These are phyloP conservation scores for Rhizopus stolonifer DNA, from an alignment of 371 early-diverging fungal species.

Conservation along the genomic window DNA sequence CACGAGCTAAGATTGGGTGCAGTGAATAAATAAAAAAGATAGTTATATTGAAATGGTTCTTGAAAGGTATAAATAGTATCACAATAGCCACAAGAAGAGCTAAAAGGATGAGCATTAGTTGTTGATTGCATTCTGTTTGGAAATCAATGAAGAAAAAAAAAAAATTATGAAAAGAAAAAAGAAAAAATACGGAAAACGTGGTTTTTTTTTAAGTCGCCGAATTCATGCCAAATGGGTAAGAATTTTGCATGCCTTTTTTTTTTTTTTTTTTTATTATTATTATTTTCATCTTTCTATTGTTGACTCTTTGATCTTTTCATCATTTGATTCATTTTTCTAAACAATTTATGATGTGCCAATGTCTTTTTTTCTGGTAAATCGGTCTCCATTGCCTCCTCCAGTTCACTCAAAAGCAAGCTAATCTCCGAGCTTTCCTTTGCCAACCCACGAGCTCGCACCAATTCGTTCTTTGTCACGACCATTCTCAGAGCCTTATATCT, in stretches of 20 bases:
- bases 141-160: constrained; percentile 7
- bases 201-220: too few relatives aligned
- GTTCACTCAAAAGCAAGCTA: constrained; percentile 16
- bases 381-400: constrained; percentile 11
- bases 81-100: constrained; percentile 19
- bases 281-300: too few relatives aligned
- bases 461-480: too few relatives aligned
- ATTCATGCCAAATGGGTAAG: too few relatives aligned
- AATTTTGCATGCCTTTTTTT: too few relatives aligned
- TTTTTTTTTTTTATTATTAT: too few relatives aligned
- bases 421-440: background rate
- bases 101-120: constrained; percentile 11
- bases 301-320: constrained; percentile 19
- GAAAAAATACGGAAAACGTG: background rate
- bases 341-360: background rate
- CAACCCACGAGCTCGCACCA: constrained; percentile 2
- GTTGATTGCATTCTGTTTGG: too few relatives aligned
- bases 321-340: constrained; percentile 17
- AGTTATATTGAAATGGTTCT: constrained; percentile 25
- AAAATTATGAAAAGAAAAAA: background rate
- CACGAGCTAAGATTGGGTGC: constrained; percentile 39
- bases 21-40: constrained; percentile 36
- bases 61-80: constrained; percentile 1
- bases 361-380: background rate
- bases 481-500: too few relatives aligned